phyloP scores from a whole-genome alignment of 2,329 filamentous ascomycete genomes.

The Fusarium sulawesiense region DNA sequence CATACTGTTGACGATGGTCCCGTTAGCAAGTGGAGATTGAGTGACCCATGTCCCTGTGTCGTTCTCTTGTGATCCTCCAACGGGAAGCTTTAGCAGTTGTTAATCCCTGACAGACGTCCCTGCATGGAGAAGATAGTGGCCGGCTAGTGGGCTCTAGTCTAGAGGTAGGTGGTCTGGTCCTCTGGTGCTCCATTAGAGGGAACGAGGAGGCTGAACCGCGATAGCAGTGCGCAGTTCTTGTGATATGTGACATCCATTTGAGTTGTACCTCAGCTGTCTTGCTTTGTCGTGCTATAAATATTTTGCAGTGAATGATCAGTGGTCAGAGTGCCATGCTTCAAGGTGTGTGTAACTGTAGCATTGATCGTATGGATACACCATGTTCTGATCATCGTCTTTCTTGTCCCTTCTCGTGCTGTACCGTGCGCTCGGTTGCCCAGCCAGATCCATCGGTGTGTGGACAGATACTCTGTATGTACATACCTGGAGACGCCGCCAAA shows the following conservation, averaged over 20 bases:
- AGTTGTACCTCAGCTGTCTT: background rate
- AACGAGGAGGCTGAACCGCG: constrained; percentile 20
- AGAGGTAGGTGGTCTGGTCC: background rate
- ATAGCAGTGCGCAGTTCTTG: background rate
- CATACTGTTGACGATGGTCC: background rate
- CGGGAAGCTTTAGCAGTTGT: background rate
- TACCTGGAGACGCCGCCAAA: constrained; percentile 3
- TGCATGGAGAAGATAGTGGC: constrained; percentile 10
- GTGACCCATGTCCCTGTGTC: background rate
- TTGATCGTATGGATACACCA: constrained; percentile 5
- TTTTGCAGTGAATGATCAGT: constrained; percentile 1
- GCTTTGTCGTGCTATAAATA: background rate
- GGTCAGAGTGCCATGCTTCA: background rate
- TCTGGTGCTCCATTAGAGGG: background rate
- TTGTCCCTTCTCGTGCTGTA: constrained; percentile 2
- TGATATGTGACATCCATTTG: background rate
- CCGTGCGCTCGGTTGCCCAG: constrained; percentile 17
- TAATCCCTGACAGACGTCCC: constrained; percentile 20
- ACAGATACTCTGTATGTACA: background rate
- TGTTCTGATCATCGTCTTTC: background rate
- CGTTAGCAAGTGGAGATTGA: background rate
- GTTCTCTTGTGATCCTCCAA: constrained; percentile 5
- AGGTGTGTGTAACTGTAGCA: background rate
- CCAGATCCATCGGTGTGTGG: background rate
- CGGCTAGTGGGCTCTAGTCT: background rate